Conservation (phyloP, 2,329 filamentous ascomycete genomes). For the Colletotrichum falcatum region DNA sequence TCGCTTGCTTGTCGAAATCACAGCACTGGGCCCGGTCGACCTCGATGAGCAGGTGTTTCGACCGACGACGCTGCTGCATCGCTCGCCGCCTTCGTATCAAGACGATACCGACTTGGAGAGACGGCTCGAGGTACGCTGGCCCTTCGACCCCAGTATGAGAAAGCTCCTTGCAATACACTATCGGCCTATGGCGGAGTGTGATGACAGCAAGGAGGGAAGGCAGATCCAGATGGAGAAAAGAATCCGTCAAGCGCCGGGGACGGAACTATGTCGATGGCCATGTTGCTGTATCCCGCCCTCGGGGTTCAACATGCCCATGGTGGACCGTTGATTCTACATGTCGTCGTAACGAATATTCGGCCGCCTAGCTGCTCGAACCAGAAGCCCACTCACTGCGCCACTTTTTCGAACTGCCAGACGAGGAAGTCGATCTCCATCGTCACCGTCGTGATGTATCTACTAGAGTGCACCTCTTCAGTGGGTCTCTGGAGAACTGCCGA, state of each 20-base stretch:
- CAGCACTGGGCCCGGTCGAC: no score
- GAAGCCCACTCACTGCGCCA: not conserved
- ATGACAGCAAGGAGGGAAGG: not conserved
- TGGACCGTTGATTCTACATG: not conserved
- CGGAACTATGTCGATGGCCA: conserved; percentile 13
- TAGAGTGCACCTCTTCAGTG: no score
- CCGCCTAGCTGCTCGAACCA: no score
- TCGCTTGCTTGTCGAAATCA: no score
- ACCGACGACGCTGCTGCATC: no score
- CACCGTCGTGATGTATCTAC: not conserved
- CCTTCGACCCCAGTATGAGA: not conserved
- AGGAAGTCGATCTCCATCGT: not conserved
- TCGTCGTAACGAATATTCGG: not conserved
- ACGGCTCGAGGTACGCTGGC: no score
- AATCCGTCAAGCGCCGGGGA: not conserved
- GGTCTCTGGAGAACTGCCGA: not conserved
- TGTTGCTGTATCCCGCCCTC: conserved; percentile 9
- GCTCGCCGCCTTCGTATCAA: no score
- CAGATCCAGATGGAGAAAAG: not conserved
- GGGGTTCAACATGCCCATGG: no score
- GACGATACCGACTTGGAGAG: no score
- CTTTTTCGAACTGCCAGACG: no score
- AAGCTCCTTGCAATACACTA: not conserved
- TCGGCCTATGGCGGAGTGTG: not conserved
- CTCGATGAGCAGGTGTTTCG: no score